Conservation (phyloP, 139 green algal genomes). For the Prasinococcaceae sp. region DNA sequence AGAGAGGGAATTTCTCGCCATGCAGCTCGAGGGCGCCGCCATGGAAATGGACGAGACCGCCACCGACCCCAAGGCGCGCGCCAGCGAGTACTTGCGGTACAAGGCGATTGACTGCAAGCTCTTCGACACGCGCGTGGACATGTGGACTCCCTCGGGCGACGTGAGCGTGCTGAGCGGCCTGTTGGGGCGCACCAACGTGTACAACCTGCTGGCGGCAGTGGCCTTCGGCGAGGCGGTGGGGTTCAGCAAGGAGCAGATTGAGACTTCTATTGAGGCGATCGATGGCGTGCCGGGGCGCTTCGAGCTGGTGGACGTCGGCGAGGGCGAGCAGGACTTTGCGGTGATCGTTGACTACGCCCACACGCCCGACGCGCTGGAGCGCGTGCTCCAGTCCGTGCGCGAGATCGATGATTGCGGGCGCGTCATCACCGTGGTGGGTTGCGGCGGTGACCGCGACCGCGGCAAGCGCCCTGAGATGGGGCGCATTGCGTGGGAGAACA, state of each 20-base stretch:
- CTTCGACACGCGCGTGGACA: constrained; percentile 14
- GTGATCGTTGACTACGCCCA: constrained; percentile 83
- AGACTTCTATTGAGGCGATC: constrained; percentile 44
- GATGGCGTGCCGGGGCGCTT: constrained; percentile 54
- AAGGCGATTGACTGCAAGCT: no score
- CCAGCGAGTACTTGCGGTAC: no score
- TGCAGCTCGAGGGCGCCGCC: no score
- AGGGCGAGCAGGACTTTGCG: constrained; percentile 71
- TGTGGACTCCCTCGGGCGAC: constrained; percentile 8
- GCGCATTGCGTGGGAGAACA: constrained; percentile 60
- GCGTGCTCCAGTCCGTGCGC: constrained; percentile 49
- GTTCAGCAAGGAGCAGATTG: constrained; percentile 33
- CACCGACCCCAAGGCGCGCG: no score
- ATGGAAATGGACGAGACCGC: no score
- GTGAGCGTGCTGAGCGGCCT: constrained; percentile 23
- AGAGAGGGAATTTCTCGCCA: no score
- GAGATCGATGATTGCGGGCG: constrained; percentile 28
- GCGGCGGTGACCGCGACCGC: constrained; percentile 42
- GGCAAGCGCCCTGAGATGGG: constrained; percentile 56
- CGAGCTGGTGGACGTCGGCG: constrained; percentile 77
- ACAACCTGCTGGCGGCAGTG: constrained; percentile 84
- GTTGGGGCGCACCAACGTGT: constrained; percentile 66
- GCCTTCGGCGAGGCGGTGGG: constrained; percentile 58
- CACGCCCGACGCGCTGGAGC: constrained; percentile 48
- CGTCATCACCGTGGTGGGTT: constrained; percentile 81